Conservation (phyloP, 2,329 filamentous ascomycete genomes). For the Spiromastix sp. region DNA sequence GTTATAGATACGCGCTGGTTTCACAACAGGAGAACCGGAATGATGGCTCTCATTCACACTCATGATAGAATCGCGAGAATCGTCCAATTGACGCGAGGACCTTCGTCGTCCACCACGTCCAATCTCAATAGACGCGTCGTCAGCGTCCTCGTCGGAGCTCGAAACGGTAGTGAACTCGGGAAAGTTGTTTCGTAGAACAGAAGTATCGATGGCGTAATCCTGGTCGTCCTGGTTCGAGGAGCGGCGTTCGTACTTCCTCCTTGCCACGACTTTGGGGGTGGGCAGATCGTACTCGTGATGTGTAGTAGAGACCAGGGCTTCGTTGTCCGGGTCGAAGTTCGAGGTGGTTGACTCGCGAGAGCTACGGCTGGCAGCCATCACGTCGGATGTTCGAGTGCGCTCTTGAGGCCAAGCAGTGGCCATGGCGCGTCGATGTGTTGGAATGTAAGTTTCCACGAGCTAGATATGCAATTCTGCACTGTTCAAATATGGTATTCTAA, state of each 20-base stretch:
- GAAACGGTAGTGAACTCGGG: constrained; percentile 38
- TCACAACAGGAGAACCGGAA: constrained; percentile 31
- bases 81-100: constrained; percentile 29
- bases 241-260: constrained; percentile 7
- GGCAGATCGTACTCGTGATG: constrained; percentile 22
- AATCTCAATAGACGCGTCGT: constrained; percentile 46
- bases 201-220: constrained; percentile 36
- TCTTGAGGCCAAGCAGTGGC: constrained; percentile 7
- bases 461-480: too few species aligned
- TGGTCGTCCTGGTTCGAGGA: constrained; percentile 22
- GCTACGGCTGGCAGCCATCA: constrained; percentile 14
- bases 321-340: constrained; percentile 34
- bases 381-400: constrained; percentile 15
- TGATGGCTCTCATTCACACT: constrained; percentile 36
- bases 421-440: not conserved
- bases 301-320: constrained; percentile 30
- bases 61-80: constrained; percentile 42
- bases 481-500: too few species aligned
- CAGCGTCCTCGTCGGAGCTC: constrained; percentile 33
- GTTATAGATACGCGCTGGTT: constrained; percentile 4
- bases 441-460: constrained; percentile 1
- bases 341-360: constrained; percentile 16
- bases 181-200: constrained; percentile 36
- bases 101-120: constrained; percentile 40
- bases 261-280: constrained; percentile 15